Conservation (phyloP, 2,329 filamentous ascomycete species). For the Fonsecaea monophora region DNA sequence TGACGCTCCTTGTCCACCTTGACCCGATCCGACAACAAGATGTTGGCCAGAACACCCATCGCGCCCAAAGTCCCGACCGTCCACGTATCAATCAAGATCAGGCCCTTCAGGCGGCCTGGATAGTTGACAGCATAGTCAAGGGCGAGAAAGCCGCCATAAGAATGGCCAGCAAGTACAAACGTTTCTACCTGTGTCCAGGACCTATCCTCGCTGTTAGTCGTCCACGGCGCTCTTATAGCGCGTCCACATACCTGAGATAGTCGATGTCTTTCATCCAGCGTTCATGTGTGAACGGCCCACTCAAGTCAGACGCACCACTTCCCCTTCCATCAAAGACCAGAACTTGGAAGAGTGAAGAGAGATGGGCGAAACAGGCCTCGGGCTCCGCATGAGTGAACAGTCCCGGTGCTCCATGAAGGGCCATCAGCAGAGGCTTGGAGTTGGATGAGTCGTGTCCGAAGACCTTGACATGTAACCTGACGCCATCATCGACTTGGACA, state of each 20-base stretch:
- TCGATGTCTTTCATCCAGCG: constrained; percentile 32
- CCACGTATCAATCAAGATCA: constrained; percentile 26
- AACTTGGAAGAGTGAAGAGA: constrained; percentile 23
- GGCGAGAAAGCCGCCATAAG: constrained; percentile 30
- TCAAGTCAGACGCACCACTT: constrained; percentile 22
- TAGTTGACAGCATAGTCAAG: constrained; percentile 29
- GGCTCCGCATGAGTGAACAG: constrained; percentile 21
- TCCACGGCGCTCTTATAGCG: background rate
- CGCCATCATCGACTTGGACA: constrained; percentile 29
- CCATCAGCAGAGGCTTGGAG: constrained; percentile 27
- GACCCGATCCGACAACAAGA: constrained; percentile 21
- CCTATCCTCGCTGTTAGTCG: background rate
- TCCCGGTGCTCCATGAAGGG: constrained; percentile 28
- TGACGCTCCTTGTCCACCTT: constrained; percentile 27
- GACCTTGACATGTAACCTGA: constrained; percentile 25
- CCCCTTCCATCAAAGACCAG: constrained; percentile 30
- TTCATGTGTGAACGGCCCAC: constrained; percentile 25
- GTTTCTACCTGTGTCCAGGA: constrained; percentile 21
- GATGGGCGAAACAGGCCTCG: constrained; percentile 20
- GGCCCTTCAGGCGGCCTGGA: constrained; percentile 8
- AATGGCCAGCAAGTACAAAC: constrained; percentile 27
- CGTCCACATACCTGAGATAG: constrained; percentile 24
- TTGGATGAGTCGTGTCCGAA: constrained; percentile 3
- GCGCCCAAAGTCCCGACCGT: constrained; percentile 20
- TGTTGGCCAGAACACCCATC: constrained; percentile 24